Evolutionary conservation across 2,329 filamentous ascomycete genomes (phyloP), one percentile per base, ranked within the genome.

Genomic region (Fusarium foetens): DNA sequence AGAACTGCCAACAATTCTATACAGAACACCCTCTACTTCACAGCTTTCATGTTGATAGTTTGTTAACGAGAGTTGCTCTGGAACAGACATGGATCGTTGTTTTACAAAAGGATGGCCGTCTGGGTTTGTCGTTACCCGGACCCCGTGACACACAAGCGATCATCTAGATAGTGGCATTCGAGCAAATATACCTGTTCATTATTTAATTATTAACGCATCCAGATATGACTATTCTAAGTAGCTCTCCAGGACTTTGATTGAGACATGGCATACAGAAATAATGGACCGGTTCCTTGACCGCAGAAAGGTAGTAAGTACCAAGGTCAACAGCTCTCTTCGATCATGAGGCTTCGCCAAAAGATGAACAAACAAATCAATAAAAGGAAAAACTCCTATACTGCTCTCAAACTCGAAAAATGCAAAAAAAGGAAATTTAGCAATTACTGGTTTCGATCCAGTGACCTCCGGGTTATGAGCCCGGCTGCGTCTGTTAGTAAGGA

Each of bases 391-490:
- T n/a, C n/a, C 9, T 35, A 8, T 35, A 31, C 10, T 21, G 9
- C 9, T 35, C 35, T 25, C 12, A 35, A n/a, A 10, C 48, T 36
- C 4, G 17, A 21, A 36, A 36, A 25, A 36, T 21, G 16, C 8
- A 6, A 11, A 51, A 48, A 51, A 36, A 14, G 13, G 8, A 25
- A 8, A 5, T 25, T 49, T 49, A 49, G 46, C 46, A 49, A 35
- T 35, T 49, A 16, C 46, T 19, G 16, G 49, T 52, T 52, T 52
- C 49, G 49, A 52, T 52, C 49, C 17, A 21, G 48, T 17, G 48
- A 52, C 48, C 48, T 52, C 49, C 49, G 49, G 49, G 49, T 52
- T 52, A 52, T 52, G 49, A 52, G 49, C 49, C 49, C 33, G 49
- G 49, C 49, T 52, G 33, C 17, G 31, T 21, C 23, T 36, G 19